Percentiles rank a stretch among this genome's conserved stretches.
phyloP scores from a whole-genome alignment of 2,329 filamentous ascomycete genomes.

The Aphanoascus verrucosus region DNA sequence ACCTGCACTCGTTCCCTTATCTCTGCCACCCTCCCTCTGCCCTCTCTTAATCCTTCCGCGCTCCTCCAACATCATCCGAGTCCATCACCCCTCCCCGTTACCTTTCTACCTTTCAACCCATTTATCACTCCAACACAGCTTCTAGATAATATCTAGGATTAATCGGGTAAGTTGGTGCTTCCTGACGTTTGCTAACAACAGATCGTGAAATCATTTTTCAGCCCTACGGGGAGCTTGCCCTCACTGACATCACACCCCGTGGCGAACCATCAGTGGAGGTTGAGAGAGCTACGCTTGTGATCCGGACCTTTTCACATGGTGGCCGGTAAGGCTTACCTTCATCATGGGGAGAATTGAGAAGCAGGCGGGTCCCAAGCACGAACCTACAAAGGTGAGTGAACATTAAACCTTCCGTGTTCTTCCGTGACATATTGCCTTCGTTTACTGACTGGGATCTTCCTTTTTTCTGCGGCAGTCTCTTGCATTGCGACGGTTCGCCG shows the following conservation, averaged over 20 bases:
- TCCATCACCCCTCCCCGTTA: constrained; percentile 11
- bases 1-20: constrained; percentile 36
- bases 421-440: neutral
- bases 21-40: neutral
- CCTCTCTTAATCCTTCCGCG: neutral
- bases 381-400: constrained; percentile 40
- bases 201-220: neutral
- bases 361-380: constrained; percentile 42
- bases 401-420: neutral
- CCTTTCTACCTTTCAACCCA: neutral
- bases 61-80: constrained; percentile 7
- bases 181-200: neutral
- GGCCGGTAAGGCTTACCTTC: constrained; percentile 25
- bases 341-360: constrained; percentile 46
- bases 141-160: neutral
- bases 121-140: neutral
- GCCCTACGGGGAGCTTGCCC: neutral
- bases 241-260: constrained; percentile 9
- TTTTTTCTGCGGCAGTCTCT: constrained; percentile 54
- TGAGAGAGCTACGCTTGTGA: constrained; percentile 3
- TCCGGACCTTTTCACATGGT: constrained; percentile 30
- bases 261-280: constrained; percentile 6
- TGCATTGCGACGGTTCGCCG: constrained; percentile 72
- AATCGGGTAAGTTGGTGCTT: neutral
- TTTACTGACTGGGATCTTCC: constrained; percentile 20